Conservation (phyloP, 2,329 filamentous ascomycete species). For the Colletotrichum simmondsii region DNA sequence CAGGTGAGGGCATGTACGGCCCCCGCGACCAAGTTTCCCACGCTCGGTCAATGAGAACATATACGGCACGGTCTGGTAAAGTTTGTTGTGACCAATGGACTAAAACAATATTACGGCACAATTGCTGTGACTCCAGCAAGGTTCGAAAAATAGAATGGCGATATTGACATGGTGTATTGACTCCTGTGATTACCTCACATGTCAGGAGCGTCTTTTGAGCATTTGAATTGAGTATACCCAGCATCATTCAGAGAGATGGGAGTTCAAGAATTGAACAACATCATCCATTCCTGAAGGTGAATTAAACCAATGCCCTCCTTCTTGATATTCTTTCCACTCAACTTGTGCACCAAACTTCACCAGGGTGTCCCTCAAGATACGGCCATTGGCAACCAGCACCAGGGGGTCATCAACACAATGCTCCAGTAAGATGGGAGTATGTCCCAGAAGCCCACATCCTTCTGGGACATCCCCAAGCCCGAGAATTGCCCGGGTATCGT, state of each 20-base stretch:
- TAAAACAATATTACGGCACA: too few species aligned
- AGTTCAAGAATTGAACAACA: constrained; percentile 46
- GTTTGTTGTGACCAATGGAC: too few species aligned
- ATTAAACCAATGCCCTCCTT: constrained; percentile 58
- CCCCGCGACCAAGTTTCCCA: too few species aligned
- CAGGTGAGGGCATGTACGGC: background rate
- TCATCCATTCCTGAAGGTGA: constrained; percentile 55
- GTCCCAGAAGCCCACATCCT: constrained; percentile 46
- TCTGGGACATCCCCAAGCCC: constrained; percentile 38
- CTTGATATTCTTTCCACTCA: constrained; percentile 52
- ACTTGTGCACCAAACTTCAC: constrained; percentile 49
- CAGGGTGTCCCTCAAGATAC: constrained; percentile 47
- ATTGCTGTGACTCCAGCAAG: background rate
- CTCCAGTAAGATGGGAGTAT: constrained; percentile 56
- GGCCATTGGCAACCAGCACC: constrained; percentile 50
- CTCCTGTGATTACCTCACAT: too few species aligned
- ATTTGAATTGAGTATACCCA: too few species aligned
- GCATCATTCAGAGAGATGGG: background rate
- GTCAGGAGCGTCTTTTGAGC: too few species aligned
- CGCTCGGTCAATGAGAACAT: background rate
- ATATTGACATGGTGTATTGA: background rate
- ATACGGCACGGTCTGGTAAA: background rate
- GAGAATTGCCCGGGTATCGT: constrained; percentile 45
- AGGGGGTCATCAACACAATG: constrained; percentile 57
- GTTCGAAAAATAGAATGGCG: background rate